These are phyloP conservation scores for Prototheca wickerhamii DNA, from an alignment of 163 green algal genomes.

Conservation along the genomic window DNA sequence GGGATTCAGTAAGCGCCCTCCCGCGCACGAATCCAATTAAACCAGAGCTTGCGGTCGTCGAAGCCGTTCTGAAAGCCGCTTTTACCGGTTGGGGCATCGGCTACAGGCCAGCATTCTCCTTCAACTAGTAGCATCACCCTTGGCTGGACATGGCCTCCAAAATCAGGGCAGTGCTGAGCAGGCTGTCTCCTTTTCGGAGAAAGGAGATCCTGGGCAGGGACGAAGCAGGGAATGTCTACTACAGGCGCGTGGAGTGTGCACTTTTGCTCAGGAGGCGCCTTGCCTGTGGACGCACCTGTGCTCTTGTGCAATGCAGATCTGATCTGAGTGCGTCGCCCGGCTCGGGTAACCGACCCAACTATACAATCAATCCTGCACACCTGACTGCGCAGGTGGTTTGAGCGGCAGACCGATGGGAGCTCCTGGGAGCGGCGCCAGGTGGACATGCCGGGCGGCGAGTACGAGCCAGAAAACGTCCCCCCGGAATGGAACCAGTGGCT, in stretches of 20 bases:
- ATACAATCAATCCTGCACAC: background rate
- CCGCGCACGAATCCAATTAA: too few species aligned
- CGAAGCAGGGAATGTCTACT: constrained; percentile 26
- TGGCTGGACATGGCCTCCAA: background rate
- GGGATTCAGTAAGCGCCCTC: too few species aligned
- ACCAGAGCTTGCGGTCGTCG: too few species aligned
- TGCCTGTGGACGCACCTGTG: too few species aligned
- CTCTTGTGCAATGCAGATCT: too few species aligned
- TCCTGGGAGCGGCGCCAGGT: constrained; percentile 19
- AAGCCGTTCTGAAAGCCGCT: too few species aligned
- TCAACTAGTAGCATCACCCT: too few species aligned
- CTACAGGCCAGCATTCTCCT: too few species aligned
- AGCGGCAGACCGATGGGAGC: constrained; percentile 17
- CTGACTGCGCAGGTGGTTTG: constrained; percentile 12
- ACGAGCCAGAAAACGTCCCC: constrained; percentile 16
- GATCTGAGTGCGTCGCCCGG: too few species aligned
- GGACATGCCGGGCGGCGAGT: constrained; percentile 12
- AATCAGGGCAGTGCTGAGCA: constrained; percentile 10
- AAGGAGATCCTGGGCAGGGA: constrained; percentile 12
- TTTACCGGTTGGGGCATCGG: too few species aligned
- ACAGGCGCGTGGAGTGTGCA: constrained; percentile 16
- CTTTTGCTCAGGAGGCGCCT: too few species aligned
- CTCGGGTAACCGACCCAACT: too few species aligned
- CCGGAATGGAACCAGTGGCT: constrained; percentile 40
- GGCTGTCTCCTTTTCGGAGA: background rate